Evolutionary conservation across 164 flowering plant species (phyloP), one percentile per base, ranked within the genome.

Genomic region (Nymphaea thermarum): DNA sequence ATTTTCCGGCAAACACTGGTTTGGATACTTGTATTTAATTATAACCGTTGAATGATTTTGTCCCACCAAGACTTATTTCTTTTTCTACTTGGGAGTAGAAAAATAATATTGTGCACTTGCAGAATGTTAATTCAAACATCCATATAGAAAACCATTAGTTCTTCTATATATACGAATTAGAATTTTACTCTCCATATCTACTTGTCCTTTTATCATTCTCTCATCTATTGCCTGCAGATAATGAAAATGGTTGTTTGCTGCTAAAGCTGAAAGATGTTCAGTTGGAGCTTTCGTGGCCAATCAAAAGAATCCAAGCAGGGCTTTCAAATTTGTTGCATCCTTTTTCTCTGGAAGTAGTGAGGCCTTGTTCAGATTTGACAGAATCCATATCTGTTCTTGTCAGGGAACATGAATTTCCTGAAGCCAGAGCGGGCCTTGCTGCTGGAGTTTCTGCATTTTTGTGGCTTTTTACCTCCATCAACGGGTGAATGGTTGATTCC

Each of bases 211-310:
- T 55, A 55, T 2, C 12, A 55, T 55, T 55, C 10, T 55, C 16
- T 4, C 47, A 36, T 7, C 64, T 63, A 67, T 66, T 73, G 62
- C 41, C 8, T 68, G 51, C 62, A 84, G 99, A 85, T 44, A 67
- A 77, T 66, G 81, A 75, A 43, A 87, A 80, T 60, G 78, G 74
- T 44, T 43, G 80, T 51, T 68, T 95, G 45, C 85, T 76, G 69
- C 85, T 95, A 57, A 80, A 80, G 42, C 89, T 87, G 69, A 85
- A 89, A 76, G 94, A 92, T 72, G 17, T 83, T 77, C 81, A 66
- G 42, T 71, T 95, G 60, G 92, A 88, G 63, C 86, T 92, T 76
- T 85, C 90, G 17, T 95, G 99, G 99, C 75, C 91, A 42, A 73
- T 84, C 44, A 76, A 64, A 43, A 90, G 80, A 75, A 67, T 95